A percentile compares a stretch with the other conserved stretches of the same genome.
Evolutionary conservation across 257 asterid species (phyloP).

Genomic region (Eucommia ulmoides): DNA sequence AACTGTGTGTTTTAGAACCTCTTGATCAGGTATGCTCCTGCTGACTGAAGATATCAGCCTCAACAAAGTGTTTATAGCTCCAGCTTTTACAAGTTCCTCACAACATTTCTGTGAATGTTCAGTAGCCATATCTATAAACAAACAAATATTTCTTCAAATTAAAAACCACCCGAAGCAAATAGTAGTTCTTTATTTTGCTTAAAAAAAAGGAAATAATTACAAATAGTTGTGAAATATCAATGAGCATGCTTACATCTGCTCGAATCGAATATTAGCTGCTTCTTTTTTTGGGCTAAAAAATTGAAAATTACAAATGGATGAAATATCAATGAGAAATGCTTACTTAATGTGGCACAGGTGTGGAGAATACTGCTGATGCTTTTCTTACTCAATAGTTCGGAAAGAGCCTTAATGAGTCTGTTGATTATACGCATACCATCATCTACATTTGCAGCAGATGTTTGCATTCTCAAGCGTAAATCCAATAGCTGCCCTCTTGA

Average conservation of each 20-base stretch:
- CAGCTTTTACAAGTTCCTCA: slow-evolving; percentile 84
- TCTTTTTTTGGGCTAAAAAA: too few relatives aligned
- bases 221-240: too few relatives aligned
- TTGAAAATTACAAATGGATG: too few relatives aligned
- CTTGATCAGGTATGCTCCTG: slow-evolving; percentile 92
- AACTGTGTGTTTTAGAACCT: slow-evolving; percentile 73
- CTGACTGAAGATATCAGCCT: slow-evolving; percentile 70
- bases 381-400: slow-evolving; percentile 72
- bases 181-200: too few relatives aligned
- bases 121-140: slow-evolving; percentile 70
- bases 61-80: slow-evolving; percentile 63
- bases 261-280: too few relatives aligned
- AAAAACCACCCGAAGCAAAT: too few relatives aligned
- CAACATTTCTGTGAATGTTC: slow-evolving; percentile 83
- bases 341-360: slow-evolving; percentile 83
- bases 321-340: too few relatives aligned
- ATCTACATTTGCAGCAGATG: slow-evolving; percentile 79
- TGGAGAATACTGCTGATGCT: slow-evolving; percentile 79
- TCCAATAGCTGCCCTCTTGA: slow-evolving; percentile 54
- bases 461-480: slow-evolving; percentile 65
- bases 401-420: slow-evolving; percentile 73
- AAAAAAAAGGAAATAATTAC: too few relatives aligned
- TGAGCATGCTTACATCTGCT: too few relatives aligned
- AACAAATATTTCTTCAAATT: too few relatives aligned
- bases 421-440: slow-evolving; percentile 78